Conservation (phyloP, 106 monocot genomes). For the Chionographis japonica region DNA sequence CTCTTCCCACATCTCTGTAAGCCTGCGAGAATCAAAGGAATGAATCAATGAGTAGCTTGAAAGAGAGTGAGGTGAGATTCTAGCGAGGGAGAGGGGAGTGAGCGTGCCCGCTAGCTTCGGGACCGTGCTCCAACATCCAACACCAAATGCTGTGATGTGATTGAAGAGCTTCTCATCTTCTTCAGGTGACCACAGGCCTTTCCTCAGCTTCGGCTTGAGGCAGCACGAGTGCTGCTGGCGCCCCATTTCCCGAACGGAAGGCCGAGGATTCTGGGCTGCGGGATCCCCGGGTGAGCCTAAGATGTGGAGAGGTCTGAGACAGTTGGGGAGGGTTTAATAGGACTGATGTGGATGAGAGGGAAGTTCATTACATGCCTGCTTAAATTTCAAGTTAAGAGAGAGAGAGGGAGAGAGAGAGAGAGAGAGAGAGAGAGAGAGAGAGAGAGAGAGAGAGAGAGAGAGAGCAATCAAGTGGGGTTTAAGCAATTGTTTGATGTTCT, state of each 20-base stretch:
- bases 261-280: neutral
- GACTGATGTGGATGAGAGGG: neutral
- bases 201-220: slow-evolving; percentile 44
- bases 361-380: neutral
- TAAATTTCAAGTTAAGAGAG: neutral
- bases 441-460: slow-evolving; percentile 3
- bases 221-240: slow-evolving; percentile 30
- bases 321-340: too few relatives aligned
- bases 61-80: neutral
- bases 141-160: slow-evolving; percentile 32
- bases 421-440: neutral
- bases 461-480: slow-evolving; percentile 19
- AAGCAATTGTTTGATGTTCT: slow-evolving; percentile 2
- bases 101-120: slow-evolving; percentile 45
- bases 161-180: slow-evolving; percentile 60
- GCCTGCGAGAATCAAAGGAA: slow-evolving; percentile 10
- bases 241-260: slow-evolving; percentile 7
- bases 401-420: slow-evolving; percentile 2
- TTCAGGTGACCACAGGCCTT: slow-evolving; percentile 53
- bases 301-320: too few relatives aligned
- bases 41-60: too few relatives aligned
- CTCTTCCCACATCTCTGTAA: slow-evolving; percentile 38
- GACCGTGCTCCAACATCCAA: slow-evolving; percentile 61
- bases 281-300: too few relatives aligned
- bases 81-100: neutral